Evolutionary conservation across 2,329 filamentous ascomycete species (phyloP).

Genomic region (Fusarium piperis): DNA sequence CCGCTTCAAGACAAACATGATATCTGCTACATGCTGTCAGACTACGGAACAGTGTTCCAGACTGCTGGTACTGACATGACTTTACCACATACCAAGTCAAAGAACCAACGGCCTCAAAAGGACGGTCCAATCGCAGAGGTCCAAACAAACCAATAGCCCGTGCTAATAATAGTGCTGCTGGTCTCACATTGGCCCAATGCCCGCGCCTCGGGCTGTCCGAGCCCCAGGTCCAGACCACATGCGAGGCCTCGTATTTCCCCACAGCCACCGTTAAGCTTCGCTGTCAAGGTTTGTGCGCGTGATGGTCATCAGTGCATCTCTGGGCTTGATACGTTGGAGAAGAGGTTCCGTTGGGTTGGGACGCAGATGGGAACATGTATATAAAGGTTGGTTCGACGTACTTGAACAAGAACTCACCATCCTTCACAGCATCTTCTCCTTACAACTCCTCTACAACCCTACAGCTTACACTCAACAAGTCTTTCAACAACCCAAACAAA

Average conservation of each 20-base stretch:
- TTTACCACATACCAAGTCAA: not conserved
- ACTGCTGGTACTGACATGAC: not conserved
- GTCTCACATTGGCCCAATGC: not conserved
- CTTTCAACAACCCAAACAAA: not conserved
- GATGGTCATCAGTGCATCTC: not conserved
- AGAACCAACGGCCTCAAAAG: not conserved
- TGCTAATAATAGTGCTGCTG: not conserved
- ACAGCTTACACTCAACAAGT: not conserved
- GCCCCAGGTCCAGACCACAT: not conserved
- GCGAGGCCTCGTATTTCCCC: not conserved
- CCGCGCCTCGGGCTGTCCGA: not conserved
- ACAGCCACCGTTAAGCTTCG: not conserved
- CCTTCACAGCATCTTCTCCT: not conserved
- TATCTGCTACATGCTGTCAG: not conserved
- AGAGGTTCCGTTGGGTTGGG: not conserved
- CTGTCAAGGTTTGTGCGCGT: not conserved
- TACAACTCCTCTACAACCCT: not conserved
- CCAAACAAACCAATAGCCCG: not conserved
- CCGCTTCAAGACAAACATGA: not conserved
- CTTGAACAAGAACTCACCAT: not conserved
- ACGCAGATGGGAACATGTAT: slow-evolving; percentile 1
- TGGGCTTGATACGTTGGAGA: not conserved
- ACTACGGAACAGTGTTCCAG: not conserved
- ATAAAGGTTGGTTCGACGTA: slow-evolving; percentile 15
- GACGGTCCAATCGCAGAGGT: not conserved